phyloP scores from a whole-genome alignment of 345 rosid species.

The Brassica nigra region DNA sequence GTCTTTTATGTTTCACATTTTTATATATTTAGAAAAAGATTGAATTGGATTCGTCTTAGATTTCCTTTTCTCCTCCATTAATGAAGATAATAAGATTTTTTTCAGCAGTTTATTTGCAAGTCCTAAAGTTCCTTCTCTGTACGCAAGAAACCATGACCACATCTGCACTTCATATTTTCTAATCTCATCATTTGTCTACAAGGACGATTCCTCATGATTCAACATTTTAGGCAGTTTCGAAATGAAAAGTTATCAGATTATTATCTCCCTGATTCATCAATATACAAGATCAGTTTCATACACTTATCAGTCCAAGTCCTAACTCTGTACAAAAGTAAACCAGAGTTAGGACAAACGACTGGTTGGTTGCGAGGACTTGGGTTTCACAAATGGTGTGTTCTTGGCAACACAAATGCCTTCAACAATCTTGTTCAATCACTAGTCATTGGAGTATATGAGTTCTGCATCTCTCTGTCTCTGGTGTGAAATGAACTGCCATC shows the following conservation, averaged over 20 bases:
- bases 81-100: not conserved
- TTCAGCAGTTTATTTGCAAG: not conserved
- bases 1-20: not conserved
- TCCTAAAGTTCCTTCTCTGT: not conserved
- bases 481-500: not conserved
- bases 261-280: slow-evolving; percentile 3
- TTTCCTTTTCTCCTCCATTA: not conserved
- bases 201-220: slow-evolving; percentile 6
- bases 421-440: slow-evolving; percentile 8
- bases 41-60: not conserved
- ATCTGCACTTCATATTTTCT: not conserved
- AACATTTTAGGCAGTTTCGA: slow-evolving; percentile 4
- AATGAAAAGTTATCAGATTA: not conserved
- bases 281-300: slow-evolving; percentile 6
- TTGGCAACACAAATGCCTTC: slow-evolving; percentile 5
- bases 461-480: not conserved
- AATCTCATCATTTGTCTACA: not conserved
- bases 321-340: slow-evolving; percentile 16
- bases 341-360: not conserved
- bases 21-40: not conserved
- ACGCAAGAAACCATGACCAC: slow-evolving; percentile 20
- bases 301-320: not conserved
- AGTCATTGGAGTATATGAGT: not conserved
- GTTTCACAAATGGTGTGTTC: slow-evolving; percentile 2
- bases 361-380: not conserved